phyloP scores from a whole-genome alignment of 768 basidiomycete genomes.

The Scleroderma bovista region DNA sequence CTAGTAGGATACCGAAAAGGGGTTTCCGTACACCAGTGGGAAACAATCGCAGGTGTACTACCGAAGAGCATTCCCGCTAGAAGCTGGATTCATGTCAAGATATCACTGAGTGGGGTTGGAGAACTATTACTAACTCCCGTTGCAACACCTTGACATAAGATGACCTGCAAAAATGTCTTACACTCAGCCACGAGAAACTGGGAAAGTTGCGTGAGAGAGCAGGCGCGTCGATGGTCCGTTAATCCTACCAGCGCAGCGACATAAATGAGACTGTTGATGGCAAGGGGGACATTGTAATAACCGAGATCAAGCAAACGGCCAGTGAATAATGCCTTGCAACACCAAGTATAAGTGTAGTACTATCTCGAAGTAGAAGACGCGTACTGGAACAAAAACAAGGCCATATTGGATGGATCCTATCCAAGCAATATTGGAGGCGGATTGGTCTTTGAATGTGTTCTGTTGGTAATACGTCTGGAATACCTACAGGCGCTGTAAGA shows the following conservation, averaged over 20 bases:
- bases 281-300: conserved; percentile 7
- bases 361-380: neutral
- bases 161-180: conserved; percentile 21
- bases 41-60: conserved; percentile 15
- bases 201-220: neutral
- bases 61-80: conserved; percentile 21
- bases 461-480: conserved; percentile 20
- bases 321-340: conserved; percentile 5
- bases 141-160: conserved; percentile 22
- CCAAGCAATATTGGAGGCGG: conserved; percentile 21
- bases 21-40: conserved; percentile 21
- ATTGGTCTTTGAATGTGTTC: conserved; percentile 14
- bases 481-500: neutral
- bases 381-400: conserved; percentile 6
- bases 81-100: conserved; percentile 7
- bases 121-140: conserved; percentile 14
- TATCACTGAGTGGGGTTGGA: neutral
- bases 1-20: neutral
- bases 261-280: conserved; percentile 1
- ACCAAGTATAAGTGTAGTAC: neutral
- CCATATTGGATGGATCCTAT: conserved; percentile 20
- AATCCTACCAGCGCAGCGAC: conserved; percentile 7
- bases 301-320: conserved; percentile 8
- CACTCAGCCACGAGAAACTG: conserved; percentile 25
- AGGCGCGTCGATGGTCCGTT: conserved; percentile 26